These are phyloP conservation scores for Arachnomyces sp. DNA, from an alignment of 2,329 filamentous ascomycete species.

Conservation along the genomic window DNA sequence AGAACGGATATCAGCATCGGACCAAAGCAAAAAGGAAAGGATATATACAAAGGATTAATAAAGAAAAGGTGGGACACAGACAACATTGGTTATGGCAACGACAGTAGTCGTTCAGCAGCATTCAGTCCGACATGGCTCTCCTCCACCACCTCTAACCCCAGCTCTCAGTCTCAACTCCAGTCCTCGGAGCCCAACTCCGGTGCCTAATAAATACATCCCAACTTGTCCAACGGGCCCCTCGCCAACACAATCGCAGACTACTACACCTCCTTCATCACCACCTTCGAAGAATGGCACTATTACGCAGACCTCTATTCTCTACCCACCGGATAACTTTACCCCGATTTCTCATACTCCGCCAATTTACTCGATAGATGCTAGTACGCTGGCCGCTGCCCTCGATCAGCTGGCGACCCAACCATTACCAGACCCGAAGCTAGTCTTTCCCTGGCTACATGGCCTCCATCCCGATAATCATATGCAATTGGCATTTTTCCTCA, in stretches of 20 bases:
- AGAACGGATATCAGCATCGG: no score
- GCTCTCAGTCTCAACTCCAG: slow-evolving; percentile 53
- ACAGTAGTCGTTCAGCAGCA: slow-evolving; percentile 40
- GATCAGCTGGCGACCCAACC: slow-evolving; percentile 71
- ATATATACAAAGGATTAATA: no score
- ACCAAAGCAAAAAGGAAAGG: background rate
- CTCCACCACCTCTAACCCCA: slow-evolving; percentile 41
- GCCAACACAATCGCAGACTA: slow-evolving; percentile 26
- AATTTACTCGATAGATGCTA: slow-evolving; percentile 66
- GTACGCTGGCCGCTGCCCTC: slow-evolving; percentile 62
- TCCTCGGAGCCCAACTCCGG: slow-evolving; percentile 49
- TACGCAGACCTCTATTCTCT: slow-evolving; percentile 56
- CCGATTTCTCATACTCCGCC: slow-evolving; percentile 49
- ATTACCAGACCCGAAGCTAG: slow-evolving; percentile 71
- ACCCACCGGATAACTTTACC: slow-evolving; percentile 61
- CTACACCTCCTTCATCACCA: slow-evolving; percentile 61
- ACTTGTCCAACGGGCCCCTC: slow-evolving; percentile 74
- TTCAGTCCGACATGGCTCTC: slow-evolving; percentile 40
- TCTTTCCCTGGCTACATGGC: slow-evolving; percentile 96
- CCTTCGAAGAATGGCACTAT: slow-evolving; percentile 48
- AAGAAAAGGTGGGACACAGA: background rate
- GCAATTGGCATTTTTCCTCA: slow-evolving; percentile 82
- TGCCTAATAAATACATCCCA: slow-evolving; percentile 89
- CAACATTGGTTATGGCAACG: slow-evolving; percentile 33
- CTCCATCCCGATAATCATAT: slow-evolving; percentile 81